phyloP scores from a whole-genome alignment of 768 basidiomycete genomes.

The Tubosaeta sp. region DNA sequence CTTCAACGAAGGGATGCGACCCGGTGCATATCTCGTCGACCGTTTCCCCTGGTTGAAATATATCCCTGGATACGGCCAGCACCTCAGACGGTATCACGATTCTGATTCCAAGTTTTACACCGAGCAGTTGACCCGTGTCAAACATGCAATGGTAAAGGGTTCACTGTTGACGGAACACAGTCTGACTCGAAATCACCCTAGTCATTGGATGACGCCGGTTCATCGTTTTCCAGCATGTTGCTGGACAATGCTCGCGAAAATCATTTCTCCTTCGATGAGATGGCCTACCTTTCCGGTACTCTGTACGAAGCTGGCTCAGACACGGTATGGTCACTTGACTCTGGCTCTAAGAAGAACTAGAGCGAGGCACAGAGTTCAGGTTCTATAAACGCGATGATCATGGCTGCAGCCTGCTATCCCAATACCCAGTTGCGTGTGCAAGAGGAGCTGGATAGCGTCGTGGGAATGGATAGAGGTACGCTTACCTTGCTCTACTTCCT shows the following conservation, averaged over 20 bases:
- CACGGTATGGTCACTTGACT: conserved; percentile 31
- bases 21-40: conserved; percentile 35
- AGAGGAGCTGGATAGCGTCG: conserved; percentile 47
- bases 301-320: conserved; percentile 62
- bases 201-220: conserved; percentile 1
- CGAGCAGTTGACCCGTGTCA: conserved; percentile 42
- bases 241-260: conserved; percentile 46
- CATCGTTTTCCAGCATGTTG: conserved; percentile 51
- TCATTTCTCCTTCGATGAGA: conserved; percentile 48
- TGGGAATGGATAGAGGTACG: conserved; percentile 38
- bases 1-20: conserved; percentile 27
- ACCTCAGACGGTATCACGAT: conserved; percentile 46
- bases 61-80: conserved; percentile 55
- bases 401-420: conserved; percentile 55
- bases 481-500: background rate
- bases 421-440: conserved; percentile 46
- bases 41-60: conserved; percentile 35
- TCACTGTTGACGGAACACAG: accelerated
- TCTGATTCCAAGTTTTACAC: conserved; percentile 52
- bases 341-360: background rate
- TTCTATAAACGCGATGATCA: conserved; percentile 36
- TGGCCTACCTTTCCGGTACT: conserved; percentile 54
- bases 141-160: conserved; percentile 37
- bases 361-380: background rate
- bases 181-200: background rate